Percentiles rank a stretch among this genome's conserved stretches.
These are phyloP conservation scores for Hibiscus tridactylites DNA, from an alignment of 345 rosid genomes.

Conservation along the genomic window DNA sequence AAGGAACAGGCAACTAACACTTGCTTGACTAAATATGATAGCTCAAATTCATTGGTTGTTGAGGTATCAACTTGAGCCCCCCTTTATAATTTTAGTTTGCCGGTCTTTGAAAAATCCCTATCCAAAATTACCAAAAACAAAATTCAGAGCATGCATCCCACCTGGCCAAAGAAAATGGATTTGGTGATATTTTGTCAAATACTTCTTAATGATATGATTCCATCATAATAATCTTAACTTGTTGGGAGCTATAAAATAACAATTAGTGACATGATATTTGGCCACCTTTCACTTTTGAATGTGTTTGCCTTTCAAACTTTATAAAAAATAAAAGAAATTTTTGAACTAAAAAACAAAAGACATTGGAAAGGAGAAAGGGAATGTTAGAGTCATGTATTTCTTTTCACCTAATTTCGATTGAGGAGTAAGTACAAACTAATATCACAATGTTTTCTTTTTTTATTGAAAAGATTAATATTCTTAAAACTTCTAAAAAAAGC, in stretches of 20 bases:
- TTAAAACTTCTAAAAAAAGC: background rate
- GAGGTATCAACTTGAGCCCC: background rate
- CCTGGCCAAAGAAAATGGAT: background rate
- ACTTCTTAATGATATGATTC: background rate
- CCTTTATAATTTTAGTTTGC: background rate
- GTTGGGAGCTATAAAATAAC: background rate
- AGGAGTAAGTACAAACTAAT: conserved; percentile 3
- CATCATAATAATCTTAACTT: background rate
- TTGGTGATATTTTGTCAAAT: background rate
- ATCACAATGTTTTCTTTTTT: background rate
- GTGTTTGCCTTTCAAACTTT: background rate
- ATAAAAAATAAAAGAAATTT: background rate
- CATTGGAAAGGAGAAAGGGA: background rate
- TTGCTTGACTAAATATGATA: background rate
- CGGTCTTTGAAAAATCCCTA: background rate
- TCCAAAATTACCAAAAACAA: background rate
- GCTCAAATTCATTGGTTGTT: background rate
- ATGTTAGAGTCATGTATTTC: background rate
- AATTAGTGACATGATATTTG: background rate
- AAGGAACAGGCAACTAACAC: background rate
- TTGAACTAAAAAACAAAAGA: background rate
- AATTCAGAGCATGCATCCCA: background rate
- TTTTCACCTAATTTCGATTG: background rate
- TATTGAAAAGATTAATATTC: background rate
- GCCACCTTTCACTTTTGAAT: background rate